Evolutionary conservation across 169 alveolate genomes (phyloP).

Genomic region (Plasmodium relictum): DNA sequence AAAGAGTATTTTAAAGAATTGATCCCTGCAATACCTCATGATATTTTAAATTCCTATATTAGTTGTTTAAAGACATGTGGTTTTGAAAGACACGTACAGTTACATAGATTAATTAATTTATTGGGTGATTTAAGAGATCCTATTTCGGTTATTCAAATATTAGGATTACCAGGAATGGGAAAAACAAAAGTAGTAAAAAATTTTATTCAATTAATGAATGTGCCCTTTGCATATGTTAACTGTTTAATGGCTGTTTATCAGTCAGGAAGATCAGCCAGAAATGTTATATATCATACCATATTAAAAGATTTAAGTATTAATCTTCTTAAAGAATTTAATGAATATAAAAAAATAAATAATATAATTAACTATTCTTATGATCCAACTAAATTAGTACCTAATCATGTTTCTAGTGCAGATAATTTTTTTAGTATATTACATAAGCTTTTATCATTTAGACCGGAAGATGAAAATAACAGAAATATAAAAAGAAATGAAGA

Average conservation of each 20-base stretch:
- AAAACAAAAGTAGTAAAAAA: slow-evolving; percentile 75
- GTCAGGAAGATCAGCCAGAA: slow-evolving; percentile 75
- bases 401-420: slow-evolving; percentile 64
- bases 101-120: slow-evolving; percentile 53
- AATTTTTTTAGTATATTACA: slow-evolving; percentile 56
- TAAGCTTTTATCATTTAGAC: slow-evolving; percentile 63
- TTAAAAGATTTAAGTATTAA: slow-evolving; percentile 67
- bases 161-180: slow-evolving; percentile 78
- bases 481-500: background rate
- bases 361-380: slow-evolving; percentile 43
- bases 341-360: slow-evolving; percentile 46
- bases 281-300: slow-evolving; percentile 71
- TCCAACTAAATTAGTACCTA: slow-evolving; percentile 77
- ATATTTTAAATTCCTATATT: slow-evolving; percentile 49
- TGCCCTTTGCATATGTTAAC: slow-evolving; percentile 75
- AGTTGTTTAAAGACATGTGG: slow-evolving; percentile 69
- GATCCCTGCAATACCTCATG: slow-evolving; percentile 76
- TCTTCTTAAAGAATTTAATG: slow-evolving; percentile 60
- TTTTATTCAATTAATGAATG: slow-evolving; percentile 44
- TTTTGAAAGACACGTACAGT: slow-evolving; percentile 76
- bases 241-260: slow-evolving; percentile 78
- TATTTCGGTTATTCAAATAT: slow-evolving; percentile 57
- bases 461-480: slow-evolving; percentile 14
- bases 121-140: slow-evolving; percentile 76
- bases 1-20: slow-evolving; percentile 61